These are phyloP conservation scores for Candida sanyaensis DNA, from an alignment of 1,139 yeast species.

Conservation along the genomic window DNA sequence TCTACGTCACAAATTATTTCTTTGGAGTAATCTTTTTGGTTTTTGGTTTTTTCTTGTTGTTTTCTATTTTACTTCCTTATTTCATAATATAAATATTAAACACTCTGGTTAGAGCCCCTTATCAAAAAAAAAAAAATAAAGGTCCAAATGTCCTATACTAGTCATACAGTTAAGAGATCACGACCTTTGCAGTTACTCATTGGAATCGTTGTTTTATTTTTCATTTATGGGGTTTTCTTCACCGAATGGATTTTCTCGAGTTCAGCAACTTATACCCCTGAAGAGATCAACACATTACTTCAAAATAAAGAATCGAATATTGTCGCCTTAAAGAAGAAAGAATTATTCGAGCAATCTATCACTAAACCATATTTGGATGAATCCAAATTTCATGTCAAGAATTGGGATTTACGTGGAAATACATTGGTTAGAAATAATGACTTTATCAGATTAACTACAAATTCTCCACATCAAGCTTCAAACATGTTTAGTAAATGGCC, in stretches of 20 bases:
- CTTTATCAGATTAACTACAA: slow-evolving; percentile 57
- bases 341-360: slow-evolving; percentile 36
- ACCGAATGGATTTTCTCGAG: slow-evolving; percentile 5
- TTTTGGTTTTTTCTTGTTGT: background rate
- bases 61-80: background rate
- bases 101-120: too few species aligned
- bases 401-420: slow-evolving; percentile 60
- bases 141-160: slow-evolving; percentile 8
- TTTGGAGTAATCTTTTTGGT: background rate
- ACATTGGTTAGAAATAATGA: slow-evolving; percentile 55
- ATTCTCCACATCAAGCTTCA: slow-evolving; percentile 56
- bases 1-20: too few species aligned
- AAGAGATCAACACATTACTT: slow-evolving; percentile 42
- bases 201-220: slow-evolving; percentile 7
- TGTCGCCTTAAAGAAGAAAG: slow-evolving; percentile 35
- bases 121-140: background rate
- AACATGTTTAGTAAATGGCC: slow-evolving; percentile 46
- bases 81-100: background rate
- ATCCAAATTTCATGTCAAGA: slow-evolving; percentile 36
- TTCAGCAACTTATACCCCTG: slow-evolving; percentile 36
- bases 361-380: slow-evolving; percentile 47
- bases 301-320: slow-evolving; percentile 39
- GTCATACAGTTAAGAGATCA: slow-evolving; percentile 10
- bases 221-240: slow-evolving; percentile 8
- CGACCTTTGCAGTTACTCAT: slow-evolving; percentile 13